Evolutionary conservation across 352 stramenopile species (phyloP), one percentile per base, ranked within the genome.

Genomic region (Pythium coloratum): DNA sequence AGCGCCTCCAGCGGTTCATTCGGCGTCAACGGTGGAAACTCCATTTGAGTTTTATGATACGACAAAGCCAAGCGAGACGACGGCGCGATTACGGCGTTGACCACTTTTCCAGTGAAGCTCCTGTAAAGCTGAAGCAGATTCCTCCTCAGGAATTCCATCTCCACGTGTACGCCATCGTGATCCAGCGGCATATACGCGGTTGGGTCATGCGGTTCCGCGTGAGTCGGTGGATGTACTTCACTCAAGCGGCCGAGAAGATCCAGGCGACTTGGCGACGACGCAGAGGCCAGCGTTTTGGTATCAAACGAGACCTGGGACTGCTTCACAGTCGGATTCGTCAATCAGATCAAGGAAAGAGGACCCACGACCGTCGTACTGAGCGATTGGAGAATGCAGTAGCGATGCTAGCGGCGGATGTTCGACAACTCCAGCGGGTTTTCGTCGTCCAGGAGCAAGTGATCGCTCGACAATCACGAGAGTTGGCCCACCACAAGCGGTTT

Each of bases 361-460:
- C 8, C 5, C 42, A 34, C 16, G 20, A 49, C 26, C 66, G 33
- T 55, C 70, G 44, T 36, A 60, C 10, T n/a, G 42, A 47, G 28
- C 60, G 50, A 30, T 36, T 51, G 50, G 50, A 10, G 12, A 54
- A 65, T 55, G 61, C 49, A 0, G 56, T 78, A 62, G 30, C 60
- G 44, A 20, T 49, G 47, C 20, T 74, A 12, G 50, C 62, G 6
- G 18, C 28, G 2, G 81, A 87, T 33, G 63, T 89, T 4, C 69
- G 68, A 13, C 65, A 84, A 32, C 68, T 88, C 7, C 81, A 88
- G 46, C 78, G 76, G 4, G 71, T 84, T 30, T 80, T 75, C 34
- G 76, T 81, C 0, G 72, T 83, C 0, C 78, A 89, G 58, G 76
- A 83, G 16, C 62, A 76, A n/a, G 71, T 69, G 20, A 77, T 80